Conservation (phyloP, 208 protist genomes). For the Trichomonas tenax region DNA sequence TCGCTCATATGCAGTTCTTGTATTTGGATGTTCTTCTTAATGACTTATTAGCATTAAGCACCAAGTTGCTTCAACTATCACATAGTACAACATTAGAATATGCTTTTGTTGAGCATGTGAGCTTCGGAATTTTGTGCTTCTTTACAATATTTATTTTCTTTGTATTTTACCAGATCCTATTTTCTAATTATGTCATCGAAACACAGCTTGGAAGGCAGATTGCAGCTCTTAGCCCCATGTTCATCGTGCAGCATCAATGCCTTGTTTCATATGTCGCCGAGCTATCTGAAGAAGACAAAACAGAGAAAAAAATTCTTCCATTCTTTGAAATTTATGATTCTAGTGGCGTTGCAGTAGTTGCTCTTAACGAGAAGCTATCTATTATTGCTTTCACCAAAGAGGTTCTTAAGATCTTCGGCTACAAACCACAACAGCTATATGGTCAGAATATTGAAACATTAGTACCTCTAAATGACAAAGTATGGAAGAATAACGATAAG, state of each 20-base stretch:
- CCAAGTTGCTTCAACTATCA: neutral
- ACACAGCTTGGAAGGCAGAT: neutral
- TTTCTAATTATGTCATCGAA: neutral
- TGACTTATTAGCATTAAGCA: neutral
- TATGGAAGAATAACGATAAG: neutral
- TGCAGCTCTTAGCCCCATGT: neutral
- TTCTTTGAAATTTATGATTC: neutral
- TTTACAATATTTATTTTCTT: neutral
- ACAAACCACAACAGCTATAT: neutral
- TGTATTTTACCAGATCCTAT: neutral
- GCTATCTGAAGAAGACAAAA: neutral
- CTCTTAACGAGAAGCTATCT: neutral
- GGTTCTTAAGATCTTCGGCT: neutral
- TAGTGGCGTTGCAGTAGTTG: neutral
- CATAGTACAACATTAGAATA: neutral
- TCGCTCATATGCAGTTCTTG: neutral
- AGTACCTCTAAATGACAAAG: neutral
- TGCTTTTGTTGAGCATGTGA: neutral
- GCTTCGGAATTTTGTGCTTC: neutral
- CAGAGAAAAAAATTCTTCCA: neutral
- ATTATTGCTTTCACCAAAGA: neutral
- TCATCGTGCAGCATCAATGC: neutral
- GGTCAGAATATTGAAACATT: neutral
- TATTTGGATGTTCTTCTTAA: neutral
- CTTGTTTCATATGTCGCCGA: neutral